Conservation (phyloP, 371 early-diverging fungal genomes). For the Mucor irregularis region DNA sequence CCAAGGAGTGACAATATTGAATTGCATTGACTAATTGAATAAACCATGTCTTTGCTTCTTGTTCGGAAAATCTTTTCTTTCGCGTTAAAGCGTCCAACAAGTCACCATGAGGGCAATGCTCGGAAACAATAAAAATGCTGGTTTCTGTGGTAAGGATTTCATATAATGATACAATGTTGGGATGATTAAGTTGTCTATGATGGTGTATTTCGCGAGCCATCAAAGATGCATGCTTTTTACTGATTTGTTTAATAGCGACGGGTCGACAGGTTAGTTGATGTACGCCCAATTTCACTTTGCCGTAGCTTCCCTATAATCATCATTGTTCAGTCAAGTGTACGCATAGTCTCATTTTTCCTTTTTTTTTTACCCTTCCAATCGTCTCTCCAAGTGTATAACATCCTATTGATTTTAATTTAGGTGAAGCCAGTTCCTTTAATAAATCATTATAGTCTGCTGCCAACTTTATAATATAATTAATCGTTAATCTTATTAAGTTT, state of each 20-base stretch:
- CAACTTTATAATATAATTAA: conserved; percentile 24
- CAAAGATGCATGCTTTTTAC: conserved; percentile 75
- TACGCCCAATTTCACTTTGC: conserved; percentile 75
- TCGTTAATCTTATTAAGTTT: neutral
- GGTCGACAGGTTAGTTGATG: conserved; percentile 74
- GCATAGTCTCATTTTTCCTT: neutral
- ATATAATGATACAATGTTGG: conserved; percentile 82
- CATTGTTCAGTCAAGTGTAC: neutral
- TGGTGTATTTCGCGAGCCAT: conserved; percentile 83
- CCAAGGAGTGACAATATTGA: conserved; percentile 72
- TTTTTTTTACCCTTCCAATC: conserved; percentile 33
- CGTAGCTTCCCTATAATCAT: conserved; percentile 64
- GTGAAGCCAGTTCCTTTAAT: conserved; percentile 46
- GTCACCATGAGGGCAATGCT: conserved; percentile 79
- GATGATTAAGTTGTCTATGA: conserved; percentile 77
- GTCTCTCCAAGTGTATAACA: conserved; percentile 50
- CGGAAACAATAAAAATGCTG: conserved; percentile 80
- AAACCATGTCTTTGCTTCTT: conserved; percentile 62
- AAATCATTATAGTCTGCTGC: conserved; percentile 51
- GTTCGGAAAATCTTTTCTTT: conserved; percentile 51
- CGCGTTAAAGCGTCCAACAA: conserved; percentile 67
- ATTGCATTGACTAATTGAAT: conserved; percentile 74
- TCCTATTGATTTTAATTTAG: conserved; percentile 45
- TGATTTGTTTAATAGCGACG: conserved; percentile 88
- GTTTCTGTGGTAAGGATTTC: conserved; percentile 85